Conservation (phyloP, 1,139 yeast species). For the Pichia sp. region DNA sequence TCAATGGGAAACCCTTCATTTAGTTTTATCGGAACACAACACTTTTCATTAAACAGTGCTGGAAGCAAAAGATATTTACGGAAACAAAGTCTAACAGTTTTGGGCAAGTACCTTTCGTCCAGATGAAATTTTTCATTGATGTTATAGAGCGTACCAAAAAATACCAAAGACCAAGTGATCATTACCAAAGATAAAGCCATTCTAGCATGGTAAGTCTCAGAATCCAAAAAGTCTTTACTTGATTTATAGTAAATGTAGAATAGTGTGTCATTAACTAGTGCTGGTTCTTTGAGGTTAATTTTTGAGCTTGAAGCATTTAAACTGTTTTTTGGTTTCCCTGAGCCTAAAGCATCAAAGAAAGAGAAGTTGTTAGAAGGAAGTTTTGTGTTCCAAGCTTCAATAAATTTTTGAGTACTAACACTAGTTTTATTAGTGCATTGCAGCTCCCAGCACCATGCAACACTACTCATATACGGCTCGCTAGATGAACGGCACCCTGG, state of each 20-base stretch:
- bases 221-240: neutral
- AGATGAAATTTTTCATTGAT: constrained; percentile 10
- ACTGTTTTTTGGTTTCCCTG: neutral
- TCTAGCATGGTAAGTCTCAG: constrained; percentile 9
- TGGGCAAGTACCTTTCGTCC: constrained; percentile 7
- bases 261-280: constrained; percentile 4
- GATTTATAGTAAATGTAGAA: constrained; percentile 7
- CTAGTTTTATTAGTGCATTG: constrained; percentile 2
- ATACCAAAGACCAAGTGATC: constrained; percentile 15
- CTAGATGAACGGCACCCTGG: neutral
- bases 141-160: constrained; percentile 10
- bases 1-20: constrained; percentile 8
- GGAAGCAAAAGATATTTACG: constrained; percentile 12
- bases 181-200: constrained; percentile 13
- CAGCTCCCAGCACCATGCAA: constrained; percentile 10
- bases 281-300: neutral
- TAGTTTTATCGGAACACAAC: constrained; percentile 7
- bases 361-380: neutral
- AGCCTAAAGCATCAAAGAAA: constrained; percentile 1
- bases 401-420: neutral
- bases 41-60: constrained; percentile 14
- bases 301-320: neutral
- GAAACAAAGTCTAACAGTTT: constrained; percentile 1
- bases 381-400: neutral
- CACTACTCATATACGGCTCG: constrained; percentile 2